Base-by-base conservation (phyloP, 1,284 basidiomycete genomes). In the Apiotrichum montevideense region DNA sequence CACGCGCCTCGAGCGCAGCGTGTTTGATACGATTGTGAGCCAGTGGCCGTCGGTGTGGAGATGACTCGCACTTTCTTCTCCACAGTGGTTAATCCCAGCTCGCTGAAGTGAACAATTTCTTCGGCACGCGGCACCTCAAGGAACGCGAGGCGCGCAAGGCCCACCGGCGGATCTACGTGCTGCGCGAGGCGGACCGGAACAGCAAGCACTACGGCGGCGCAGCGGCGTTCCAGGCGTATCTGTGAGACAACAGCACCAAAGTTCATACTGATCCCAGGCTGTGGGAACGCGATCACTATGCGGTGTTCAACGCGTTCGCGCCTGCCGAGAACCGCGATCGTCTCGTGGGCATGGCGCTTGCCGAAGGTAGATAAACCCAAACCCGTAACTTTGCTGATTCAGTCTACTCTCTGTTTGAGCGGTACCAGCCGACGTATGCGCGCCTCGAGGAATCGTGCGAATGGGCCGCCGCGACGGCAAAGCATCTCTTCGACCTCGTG, bases 281-380 rank as follows among this genome's bases (percentile, higher is more conserved):
- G 41, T 75, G 73, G 73, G 73, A 75, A 47, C 53, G 68, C 35
- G 71, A 74, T 48, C 70, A 73, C 52, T 62, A 68, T 35, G 63
- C 60, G 10, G 57, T 66, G 1, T 74, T 68, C 55, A 67, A 74
- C 53, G 34, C 56, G 3, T 59, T 52, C 29, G 67, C 71, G 1
- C 51, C 57, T 2, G 56, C 63, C n/a, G 69, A 73, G 58, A 71
- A 75, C 41, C 54, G 68, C 32, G 66, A 71, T 46, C 47, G 70
- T 21, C 57, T 75, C 3, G 64, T 72, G 6, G 70, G 63, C 9
- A 61, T 75, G 14, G 71, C 73, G 13, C 64, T 74, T 2, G 72
- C 66, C 3, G 73, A 75, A 52, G 52, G 73, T 73, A 46, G 63
- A 70, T 66, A 34, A 21, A 21, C 21, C 21, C 21, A 21, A 21